phyloP scores from a whole-genome alignment of 495 filamentous ascomycete genomes.

The Trichoderma asperelloides region DNA sequence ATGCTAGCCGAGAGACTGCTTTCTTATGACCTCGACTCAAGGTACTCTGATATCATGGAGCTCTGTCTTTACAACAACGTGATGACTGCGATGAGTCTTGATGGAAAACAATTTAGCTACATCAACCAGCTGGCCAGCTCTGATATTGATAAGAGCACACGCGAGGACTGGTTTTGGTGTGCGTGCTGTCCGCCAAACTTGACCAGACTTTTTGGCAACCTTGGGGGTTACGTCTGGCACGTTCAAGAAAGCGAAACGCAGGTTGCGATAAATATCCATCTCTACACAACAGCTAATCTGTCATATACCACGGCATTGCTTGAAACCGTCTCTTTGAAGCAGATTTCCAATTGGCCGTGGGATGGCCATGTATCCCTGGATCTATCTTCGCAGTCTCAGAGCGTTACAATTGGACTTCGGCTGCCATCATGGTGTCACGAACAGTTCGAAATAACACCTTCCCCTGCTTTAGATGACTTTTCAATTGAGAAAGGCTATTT shows the following conservation, averaged over 20 bases:
- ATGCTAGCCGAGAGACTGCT: constrained; percentile 48
- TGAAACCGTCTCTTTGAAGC: constrained; percentile 31
- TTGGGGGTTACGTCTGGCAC: constrained; percentile 48
- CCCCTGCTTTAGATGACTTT: background rate
- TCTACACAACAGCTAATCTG: constrained; percentile 42
- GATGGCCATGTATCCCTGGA: constrained; percentile 40
- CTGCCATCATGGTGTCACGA: constrained; percentile 10
- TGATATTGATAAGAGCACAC: constrained; percentile 31
- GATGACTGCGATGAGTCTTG: constrained; percentile 41
- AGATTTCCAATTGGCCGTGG: constrained; percentile 49
- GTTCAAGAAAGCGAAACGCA: constrained; percentile 22
- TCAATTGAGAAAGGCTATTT: constrained; percentile 41
- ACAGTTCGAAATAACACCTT: background rate
- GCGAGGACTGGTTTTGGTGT: constrained; percentile 46
- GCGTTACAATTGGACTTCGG: constrained; percentile 32
- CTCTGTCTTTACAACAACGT: constrained; percentile 52
- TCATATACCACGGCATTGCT: constrained; percentile 24
- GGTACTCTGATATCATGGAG: constrained; percentile 51
- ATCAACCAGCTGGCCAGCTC: constrained; percentile 48
- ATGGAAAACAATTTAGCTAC: constrained; percentile 47
- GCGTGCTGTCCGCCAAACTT: constrained; percentile 54
- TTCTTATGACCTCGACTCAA: constrained; percentile 40
- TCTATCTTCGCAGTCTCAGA: constrained; percentile 22
- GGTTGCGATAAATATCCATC: constrained; percentile 38
- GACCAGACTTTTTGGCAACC: constrained; percentile 39